Evolutionary conservation across 345 rosid species (phyloP).

Genomic region (Euphorbia peplus): DNA sequence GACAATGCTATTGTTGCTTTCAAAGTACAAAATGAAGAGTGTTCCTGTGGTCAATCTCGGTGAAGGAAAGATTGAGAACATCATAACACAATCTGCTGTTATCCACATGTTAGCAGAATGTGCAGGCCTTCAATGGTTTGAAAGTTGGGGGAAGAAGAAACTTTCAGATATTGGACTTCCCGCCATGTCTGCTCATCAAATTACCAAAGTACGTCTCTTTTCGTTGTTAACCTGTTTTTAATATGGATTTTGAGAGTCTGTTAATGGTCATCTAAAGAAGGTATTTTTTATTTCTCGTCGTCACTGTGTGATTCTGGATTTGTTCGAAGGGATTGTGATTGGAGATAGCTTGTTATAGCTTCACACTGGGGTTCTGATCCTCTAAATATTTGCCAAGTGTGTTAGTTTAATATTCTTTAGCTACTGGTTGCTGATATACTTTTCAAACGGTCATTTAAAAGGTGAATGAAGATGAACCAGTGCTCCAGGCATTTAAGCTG

Average conservation of each 20-base stretch:
- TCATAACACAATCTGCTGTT: conserved; percentile 90
- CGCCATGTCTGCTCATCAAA: conserved; percentile 40
- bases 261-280: background rate
- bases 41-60: conserved; percentile 83
- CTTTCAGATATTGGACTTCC: conserved; percentile 94
- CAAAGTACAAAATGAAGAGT: conserved; percentile 99
- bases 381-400: background rate
- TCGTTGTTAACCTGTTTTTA: background rate
- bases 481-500: conserved; percentile 90
- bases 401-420: background rate
- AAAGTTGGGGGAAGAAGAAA: conserved; percentile 85
- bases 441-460: conserved; percentile 16
- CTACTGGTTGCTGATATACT: background rate
- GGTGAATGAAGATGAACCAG: conserved; percentile 94
- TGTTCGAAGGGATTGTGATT: background rate
- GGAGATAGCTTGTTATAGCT: background rate
- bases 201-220: conserved; percentile 51
- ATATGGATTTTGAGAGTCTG: background rate
- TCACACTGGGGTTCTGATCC: background rate
- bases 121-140: conserved; percentile 89
- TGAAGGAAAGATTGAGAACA: conserved; percentile 70
- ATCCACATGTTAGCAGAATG: conserved; percentile 99
- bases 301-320: background rate
- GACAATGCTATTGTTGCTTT: conserved; percentile 89
- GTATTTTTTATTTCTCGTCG: background rate